These are phyloP conservation scores for Hymenoscyphus fructigenus DNA, from an alignment of 2,329 filamentous ascomycete species.

Conservation along the genomic window DNA sequence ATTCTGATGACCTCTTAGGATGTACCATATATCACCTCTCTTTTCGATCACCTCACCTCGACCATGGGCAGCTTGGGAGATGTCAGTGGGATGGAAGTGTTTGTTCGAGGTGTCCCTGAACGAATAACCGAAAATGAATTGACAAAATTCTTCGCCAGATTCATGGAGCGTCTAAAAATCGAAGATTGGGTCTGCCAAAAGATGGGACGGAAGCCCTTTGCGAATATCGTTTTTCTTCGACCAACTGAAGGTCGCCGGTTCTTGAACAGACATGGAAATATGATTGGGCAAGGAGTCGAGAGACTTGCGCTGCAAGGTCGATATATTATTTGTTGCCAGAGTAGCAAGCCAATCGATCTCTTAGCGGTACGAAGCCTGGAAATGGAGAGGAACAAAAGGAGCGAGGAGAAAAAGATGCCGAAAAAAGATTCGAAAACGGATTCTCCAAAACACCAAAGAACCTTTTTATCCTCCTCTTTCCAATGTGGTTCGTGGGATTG, in stretches of 20 bases:
- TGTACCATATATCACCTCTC: not conserved
- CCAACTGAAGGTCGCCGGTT: not conserved
- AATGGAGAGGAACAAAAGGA: not conserved
- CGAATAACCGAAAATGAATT: conserved; percentile 43
- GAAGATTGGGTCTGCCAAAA: conserved; percentile 45
- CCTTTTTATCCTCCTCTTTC: not conserved
- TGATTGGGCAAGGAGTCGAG: not conserved
- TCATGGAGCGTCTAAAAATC: conserved; percentile 41
- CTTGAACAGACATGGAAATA: not conserved
- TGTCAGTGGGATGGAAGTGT: conserved; percentile 44
- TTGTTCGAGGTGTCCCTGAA: conserved; percentile 42
- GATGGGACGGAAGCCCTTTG: conserved; percentile 40
- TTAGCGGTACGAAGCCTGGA: not conserved
- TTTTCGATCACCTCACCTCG: not conserved
- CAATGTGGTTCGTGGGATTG: not conserved
- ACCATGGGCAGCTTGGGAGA: not conserved
- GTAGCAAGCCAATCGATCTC: not conserved
- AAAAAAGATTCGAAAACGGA: not conserved
- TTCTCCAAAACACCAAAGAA: not conserved
- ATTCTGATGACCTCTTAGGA: not conserved
- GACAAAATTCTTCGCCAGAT: conserved; percentile 39
- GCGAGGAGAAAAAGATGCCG: not conserved
- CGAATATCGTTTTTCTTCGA: conserved; percentile 45
- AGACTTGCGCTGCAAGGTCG: not conserved
- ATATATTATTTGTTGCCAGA: not conserved